These are phyloP conservation scores for Dysphania ambrosioides DNA, from an alignment of 148 eudicot species.

Conservation along the genomic window DNA sequence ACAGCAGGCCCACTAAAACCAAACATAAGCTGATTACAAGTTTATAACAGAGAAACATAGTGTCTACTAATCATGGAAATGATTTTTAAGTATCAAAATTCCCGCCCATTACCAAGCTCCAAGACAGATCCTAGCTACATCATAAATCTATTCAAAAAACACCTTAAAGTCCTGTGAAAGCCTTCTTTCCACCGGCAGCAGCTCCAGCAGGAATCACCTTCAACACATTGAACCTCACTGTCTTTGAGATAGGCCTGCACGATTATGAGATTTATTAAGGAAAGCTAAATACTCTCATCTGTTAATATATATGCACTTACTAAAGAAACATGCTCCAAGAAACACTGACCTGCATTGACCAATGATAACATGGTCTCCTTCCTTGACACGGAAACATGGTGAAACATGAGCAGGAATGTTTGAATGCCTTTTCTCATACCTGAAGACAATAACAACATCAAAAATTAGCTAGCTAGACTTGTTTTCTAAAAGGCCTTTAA, in stretches of 20 bases:
- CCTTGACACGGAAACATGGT: constrained; percentile 62
- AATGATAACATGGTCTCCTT: constrained; percentile 58
- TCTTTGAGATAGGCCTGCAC: constrained; percentile 55
- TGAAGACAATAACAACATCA: constrained; percentile 1
- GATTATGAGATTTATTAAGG: too few relatives aligned
- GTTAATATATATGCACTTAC: background rate
- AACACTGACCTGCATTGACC: constrained; percentile 52
- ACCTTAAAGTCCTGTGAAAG: constrained; percentile 41
- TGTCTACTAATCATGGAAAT: background rate
- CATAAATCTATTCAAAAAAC: constrained; percentile 1
- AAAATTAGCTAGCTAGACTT: too few relatives aligned
- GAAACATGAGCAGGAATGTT: constrained; percentile 58
- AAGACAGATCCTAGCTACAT: constrained; percentile 4
- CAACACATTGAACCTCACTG: constrained; percentile 57
- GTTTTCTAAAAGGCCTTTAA: too few relatives aligned
- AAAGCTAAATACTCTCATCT: background rate
- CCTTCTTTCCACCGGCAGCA: constrained; percentile 53
- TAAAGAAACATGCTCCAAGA: background rate
- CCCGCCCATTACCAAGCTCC: background rate
- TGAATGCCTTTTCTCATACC: constrained; percentile 64
- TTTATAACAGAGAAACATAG: constrained; percentile 1
- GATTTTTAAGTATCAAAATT: constrained; percentile 11
- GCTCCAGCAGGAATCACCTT: constrained; percentile 68
- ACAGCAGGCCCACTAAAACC: background rate
- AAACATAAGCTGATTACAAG: constrained; percentile 1